Evolutionary conservation across 2,329 filamentous ascomycete species (phyloP).

Genomic region (Penicillium sp.): DNA sequence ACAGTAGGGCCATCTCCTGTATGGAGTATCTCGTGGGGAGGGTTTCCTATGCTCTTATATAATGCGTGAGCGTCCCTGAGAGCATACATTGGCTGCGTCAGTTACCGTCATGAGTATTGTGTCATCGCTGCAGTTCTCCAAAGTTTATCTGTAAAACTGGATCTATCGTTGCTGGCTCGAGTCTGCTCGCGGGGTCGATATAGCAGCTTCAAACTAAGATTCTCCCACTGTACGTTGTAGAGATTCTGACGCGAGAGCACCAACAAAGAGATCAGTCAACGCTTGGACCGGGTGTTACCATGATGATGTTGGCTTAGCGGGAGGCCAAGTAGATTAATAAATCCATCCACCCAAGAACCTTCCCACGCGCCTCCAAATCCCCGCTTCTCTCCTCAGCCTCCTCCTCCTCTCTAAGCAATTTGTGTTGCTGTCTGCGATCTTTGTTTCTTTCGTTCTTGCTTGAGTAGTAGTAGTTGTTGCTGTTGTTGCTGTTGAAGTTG

Average conservation of each 20-base stretch:
- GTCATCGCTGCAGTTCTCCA: neutral
- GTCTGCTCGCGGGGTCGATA: neutral
- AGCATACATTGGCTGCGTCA: neutral
- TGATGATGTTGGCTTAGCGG: constrained; percentile 4
- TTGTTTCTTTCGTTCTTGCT: neutral
- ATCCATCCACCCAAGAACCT: constrained; percentile 18
- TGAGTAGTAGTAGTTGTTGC: neutral
- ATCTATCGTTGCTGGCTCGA: neutral
- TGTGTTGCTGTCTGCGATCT: neutral
- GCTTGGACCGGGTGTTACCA: neutral
- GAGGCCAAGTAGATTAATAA: constrained; percentile 15
- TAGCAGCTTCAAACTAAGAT: neutral
- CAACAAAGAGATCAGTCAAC: neutral
- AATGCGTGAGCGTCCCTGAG: too few species aligned
- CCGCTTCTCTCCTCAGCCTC: constrained; percentile 15
- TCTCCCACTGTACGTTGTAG: neutral
- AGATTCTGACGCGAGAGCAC: neutral
- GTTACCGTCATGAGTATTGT: neutral
- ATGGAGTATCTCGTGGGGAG: neutral
- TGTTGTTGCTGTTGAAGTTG: neutral
- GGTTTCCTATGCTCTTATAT: neutral
- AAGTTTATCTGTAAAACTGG: too few species aligned
- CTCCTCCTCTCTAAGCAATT: neutral
- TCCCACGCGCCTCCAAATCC: constrained; percentile 13
- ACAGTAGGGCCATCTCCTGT: neutral